Percentiles rank a stretch among this genome's conserved stretches.
Conservation (phyloP, 164 flowering plant genomes). For the Umbellularia californica region DNA sequence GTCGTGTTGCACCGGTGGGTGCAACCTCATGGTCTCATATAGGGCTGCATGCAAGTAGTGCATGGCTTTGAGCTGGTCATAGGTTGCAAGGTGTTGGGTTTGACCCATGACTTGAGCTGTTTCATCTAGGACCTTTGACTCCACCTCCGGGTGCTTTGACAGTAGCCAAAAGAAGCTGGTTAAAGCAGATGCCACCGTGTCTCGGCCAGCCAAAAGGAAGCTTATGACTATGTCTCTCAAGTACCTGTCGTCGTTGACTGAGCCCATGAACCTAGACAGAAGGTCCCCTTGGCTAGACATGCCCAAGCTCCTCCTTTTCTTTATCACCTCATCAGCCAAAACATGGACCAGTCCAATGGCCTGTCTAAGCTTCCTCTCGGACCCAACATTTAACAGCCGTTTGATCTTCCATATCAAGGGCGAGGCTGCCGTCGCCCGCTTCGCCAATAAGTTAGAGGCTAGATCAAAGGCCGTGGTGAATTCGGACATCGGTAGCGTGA, state of each 20-base stretch:
- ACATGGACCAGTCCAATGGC: slow-evolving; percentile 33
- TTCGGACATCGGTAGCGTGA: slow-evolving; percentile 34
- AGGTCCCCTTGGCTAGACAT: slow-evolving; percentile 33
- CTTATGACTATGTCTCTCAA: slow-evolving; percentile 60
- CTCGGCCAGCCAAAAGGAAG: slow-evolving; percentile 66
- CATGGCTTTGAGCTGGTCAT: slow-evolving; percentile 46
- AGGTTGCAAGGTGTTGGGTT: slow-evolving; percentile 16
- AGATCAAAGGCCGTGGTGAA: slow-evolving; percentile 54
- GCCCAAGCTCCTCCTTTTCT: slow-evolving; percentile 28
- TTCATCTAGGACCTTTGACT: slow-evolving; percentile 33
- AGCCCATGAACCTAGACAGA: slow-evolving; percentile 48
- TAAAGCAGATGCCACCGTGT: slow-evolving; percentile 53
- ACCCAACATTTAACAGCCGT: slow-evolving; percentile 37
- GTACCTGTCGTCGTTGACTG: slow-evolving; percentile 27
- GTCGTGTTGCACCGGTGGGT: slow-evolving; percentile 86
- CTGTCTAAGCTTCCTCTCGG: slow-evolving; percentile 43
- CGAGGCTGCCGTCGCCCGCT: slow-evolving; percentile 35
- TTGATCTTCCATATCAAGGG: slow-evolving; percentile 53
- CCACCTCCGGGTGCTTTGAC: slow-evolving; percentile 36
- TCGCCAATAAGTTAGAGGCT: slow-evolving; percentile 49
- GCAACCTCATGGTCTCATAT: slow-evolving; percentile 64
- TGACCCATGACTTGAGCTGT: slow-evolving; percentile 31
- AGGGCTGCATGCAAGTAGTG: slow-evolving; percentile 65
- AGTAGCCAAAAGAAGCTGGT: slow-evolving; percentile 55
- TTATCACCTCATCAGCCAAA: slow-evolving; percentile 39